These are phyloP conservation scores for Austropuccinia psidii DNA, from an alignment of 1,284 basidiomycete species.

Conservation along the genomic window DNA sequence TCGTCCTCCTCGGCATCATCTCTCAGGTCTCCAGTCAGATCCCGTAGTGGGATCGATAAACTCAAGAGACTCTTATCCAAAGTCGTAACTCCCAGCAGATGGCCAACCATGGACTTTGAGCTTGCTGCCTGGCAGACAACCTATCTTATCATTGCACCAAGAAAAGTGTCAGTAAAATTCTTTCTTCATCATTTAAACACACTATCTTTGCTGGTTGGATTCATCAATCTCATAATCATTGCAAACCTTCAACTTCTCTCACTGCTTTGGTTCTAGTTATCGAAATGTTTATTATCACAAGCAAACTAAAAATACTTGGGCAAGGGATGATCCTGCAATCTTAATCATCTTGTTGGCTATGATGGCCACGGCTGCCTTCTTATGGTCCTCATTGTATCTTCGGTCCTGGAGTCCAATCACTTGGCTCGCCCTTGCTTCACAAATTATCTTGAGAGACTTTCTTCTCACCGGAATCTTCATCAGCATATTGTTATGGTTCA, in stretches of 20 bases:
- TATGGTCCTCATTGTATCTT: constrained; percentile 77
- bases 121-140: constrained; percentile 86
- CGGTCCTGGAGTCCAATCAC: constrained; percentile 53
- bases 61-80: constrained; percentile 1
- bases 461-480: constrained; percentile 64
- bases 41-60: neutral
- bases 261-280: constrained; percentile 52
- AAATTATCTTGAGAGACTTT: constrained; percentile 82
- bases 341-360: constrained; percentile 66
- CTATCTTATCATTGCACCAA: constrained; percentile 78
- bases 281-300: constrained; percentile 87
- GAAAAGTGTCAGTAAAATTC: constrained; percentile 65
- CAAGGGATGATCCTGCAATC: constrained; percentile 88
- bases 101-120: constrained; percentile 65
- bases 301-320: constrained; percentile 98
- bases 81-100: constrained; percentile 27
- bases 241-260: constrained; percentile 46
- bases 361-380: constrained; percentile 61
- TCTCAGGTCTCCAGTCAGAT: neutral
- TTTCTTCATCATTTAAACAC: neutral
- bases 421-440: constrained; percentile 59
- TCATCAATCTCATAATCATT: constrained; percentile 24
- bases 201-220: neutral
- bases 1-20: neutral
- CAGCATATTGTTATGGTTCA: constrained; percentile 69